Evolutionary conservation across 1,139 yeast genomes (phyloP).

Genomic region (Casaregolazyma lundiana): DNA sequence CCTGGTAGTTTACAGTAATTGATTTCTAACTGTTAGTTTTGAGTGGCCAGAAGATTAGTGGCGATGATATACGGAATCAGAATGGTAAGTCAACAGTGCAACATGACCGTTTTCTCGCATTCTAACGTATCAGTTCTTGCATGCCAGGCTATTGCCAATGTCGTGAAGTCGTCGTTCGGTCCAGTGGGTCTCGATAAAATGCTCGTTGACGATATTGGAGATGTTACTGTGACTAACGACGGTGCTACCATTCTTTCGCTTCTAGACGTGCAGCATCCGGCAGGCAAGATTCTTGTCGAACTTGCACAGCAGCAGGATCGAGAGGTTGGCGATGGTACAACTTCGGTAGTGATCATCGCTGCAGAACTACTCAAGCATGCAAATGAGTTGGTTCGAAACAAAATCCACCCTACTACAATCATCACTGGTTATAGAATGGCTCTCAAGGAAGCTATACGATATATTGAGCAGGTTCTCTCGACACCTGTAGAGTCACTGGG

Average conservation of each 20-base stretch:
- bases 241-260: slow-evolving; percentile 94
- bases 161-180: slow-evolving; percentile 92
- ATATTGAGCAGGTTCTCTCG: slow-evolving; percentile 79
- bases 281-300: slow-evolving; percentile 94
- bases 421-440: slow-evolving; percentile 96
- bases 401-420: slow-evolving; percentile 96
- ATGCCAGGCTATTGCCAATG: slow-evolving; percentile 94
- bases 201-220: slow-evolving; percentile 99
- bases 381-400: slow-evolving; percentile 86
- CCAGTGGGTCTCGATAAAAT: slow-evolving; percentile 98
- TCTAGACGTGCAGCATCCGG: slow-evolving; percentile 97
- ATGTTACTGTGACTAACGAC: slow-evolving; percentile 97
- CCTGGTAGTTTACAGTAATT: neutral
- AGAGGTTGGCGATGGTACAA: slow-evolving; percentile 96
- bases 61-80: slow-evolving; percentile 94
- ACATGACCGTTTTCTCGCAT: neutral
- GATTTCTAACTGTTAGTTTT: slow-evolving; percentile 42
- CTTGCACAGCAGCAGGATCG: slow-evolving; percentile 98
- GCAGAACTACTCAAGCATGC: slow-evolving; percentile 90
- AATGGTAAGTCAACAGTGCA: slow-evolving; percentile 44
- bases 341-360: slow-evolving; percentile 92
- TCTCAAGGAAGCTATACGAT: slow-evolving; percentile 83
- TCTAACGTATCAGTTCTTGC: slow-evolving; percentile 55
- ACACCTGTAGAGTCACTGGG: slow-evolving; percentile 79
- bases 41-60: slow-evolving; percentile 94